These are phyloP conservation scores for Echinochloa phyllopogon DNA, from an alignment of 176 grass and related monocot species.

Conservation along the genomic window DNA sequence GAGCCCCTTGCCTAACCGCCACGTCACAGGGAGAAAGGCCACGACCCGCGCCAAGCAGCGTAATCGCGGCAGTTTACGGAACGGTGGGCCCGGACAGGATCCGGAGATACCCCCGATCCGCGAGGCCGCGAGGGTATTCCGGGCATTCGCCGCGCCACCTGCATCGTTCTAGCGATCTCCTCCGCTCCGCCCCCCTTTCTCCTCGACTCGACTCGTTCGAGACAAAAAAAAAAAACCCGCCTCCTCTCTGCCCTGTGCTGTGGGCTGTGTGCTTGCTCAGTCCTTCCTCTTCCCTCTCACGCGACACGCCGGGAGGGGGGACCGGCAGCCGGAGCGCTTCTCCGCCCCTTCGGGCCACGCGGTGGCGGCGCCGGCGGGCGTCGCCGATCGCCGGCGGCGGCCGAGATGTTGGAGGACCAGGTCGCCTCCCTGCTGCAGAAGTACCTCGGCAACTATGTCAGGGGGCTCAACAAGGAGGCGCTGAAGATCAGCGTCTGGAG, in stretches of 20 bases:
- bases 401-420: slow-evolving; percentile 94
- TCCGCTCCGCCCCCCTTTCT: not conserved
- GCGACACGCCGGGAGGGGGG: slow-evolving; percentile 19
- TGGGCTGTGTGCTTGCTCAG: slow-evolving; percentile 26
- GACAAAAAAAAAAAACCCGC: slow-evolving; percentile 18
- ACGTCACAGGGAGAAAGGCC: not conserved
- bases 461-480: slow-evolving; percentile 92
- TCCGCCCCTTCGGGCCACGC: not conserved
- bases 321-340: not conserved
- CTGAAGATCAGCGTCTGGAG: slow-evolving; percentile 99
- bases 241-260: not conserved
- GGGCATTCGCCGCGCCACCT: slow-evolving; percentile 24
- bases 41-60: not conserved
- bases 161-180: slow-evolving; percentile 51
- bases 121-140: slow-evolving; percentile 32
- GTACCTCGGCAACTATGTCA: slow-evolving; percentile 96
- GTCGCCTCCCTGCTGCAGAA: slow-evolving; percentile 90
- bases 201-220: slow-evolving; percentile 27
- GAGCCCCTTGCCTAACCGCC: not conserved
- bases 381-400: slow-evolving; percentile 54
- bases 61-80: not conserved
- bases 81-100: not conserved
- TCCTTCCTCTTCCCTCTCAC: slow-evolving; percentile 17
- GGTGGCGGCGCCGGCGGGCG: slow-evolving; percentile 41
- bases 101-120: not conserved